These are phyloP conservation scores for Rhizopogon sp. DNA, from an alignment of 768 basidiomycete species.

Conservation along the genomic window DNA sequence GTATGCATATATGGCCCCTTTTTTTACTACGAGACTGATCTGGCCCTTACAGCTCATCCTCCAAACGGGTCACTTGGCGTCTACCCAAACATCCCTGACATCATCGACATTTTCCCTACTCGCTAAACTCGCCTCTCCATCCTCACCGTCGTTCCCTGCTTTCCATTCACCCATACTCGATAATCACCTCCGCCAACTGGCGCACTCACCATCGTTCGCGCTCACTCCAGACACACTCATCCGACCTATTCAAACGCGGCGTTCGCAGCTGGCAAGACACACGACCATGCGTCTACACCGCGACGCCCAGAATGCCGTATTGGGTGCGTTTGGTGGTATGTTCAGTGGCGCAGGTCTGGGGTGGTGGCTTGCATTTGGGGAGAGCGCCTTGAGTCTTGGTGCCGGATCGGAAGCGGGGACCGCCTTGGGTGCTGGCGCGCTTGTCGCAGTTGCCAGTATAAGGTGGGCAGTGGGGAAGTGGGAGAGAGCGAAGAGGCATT, in stretches of 20 bases:
- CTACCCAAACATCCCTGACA: conserved; percentile 40
- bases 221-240: conserved; percentile 45
- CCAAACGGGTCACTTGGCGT: conserved; percentile 55
- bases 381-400: conserved; percentile 30
- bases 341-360: conserved; percentile 46
- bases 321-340: conserved; percentile 45
- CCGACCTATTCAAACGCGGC: conserved; percentile 45
- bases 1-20: conserved; percentile 23
- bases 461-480: conserved; percentile 64
- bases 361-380: conserved; percentile 48
- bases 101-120: conserved; percentile 37
- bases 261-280: conserved; percentile 46
- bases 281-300: conserved; percentile 58
- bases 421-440: conserved; percentile 52
- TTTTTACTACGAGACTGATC: not conserved
- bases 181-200: conserved; percentile 54
- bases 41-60: conserved; percentile 47
- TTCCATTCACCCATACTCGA: conserved; percentile 51
- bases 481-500: conserved; percentile 61
- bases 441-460: conserved; percentile 44
- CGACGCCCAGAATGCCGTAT: conserved; percentile 54
- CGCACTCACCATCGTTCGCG: conserved; percentile 38
- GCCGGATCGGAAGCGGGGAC: conserved; percentile 47
- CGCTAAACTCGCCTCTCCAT: conserved; percentile 31
- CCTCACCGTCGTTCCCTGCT: conserved; percentile 1